Evolutionary conservation across 2,329 filamentous ascomycete species (phyloP), one percentile per base, ranked within the genome.

Genomic region (Pseudogymnoascus destructans): DNA sequence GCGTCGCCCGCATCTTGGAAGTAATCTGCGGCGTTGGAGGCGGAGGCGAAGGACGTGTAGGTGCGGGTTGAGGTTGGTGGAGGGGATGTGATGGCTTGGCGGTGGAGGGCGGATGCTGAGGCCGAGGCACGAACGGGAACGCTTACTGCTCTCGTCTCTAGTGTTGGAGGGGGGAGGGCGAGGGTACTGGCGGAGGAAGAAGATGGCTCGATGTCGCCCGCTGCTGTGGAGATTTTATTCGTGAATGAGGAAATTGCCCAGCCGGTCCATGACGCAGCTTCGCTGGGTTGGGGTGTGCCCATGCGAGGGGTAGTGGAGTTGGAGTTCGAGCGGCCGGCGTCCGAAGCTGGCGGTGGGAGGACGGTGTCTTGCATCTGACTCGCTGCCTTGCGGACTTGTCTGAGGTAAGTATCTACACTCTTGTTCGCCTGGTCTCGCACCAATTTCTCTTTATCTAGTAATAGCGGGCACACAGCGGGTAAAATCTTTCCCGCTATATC

Each of bases 191-290:
- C 77, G 57, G 75, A 72, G 15, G 77, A 69, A 1, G 65, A 67
- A 27, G 65, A 67, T 21, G 73, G 10, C 67, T 92, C 79, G 62
- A 98, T 98, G 59, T 96, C 87, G 15, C 93, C 93, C 7, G 86
- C 86, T 0, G 89, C 90, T 0, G 87, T 74, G 1, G 89, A 85
- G 10, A 97, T 71, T 67, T 95, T 96, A 72, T 97, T 97, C 1
- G 93, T 97, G 69, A 98, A 98, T 1, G 90, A 96, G 0, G 93
- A 97, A 58, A 98, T 96, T 1, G 93, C 93, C 93, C 93, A 98
- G 10, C 93, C 93, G 1, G 93, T 83, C 93, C 93, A 97, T 3
- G 79, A 78, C 2, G 84, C 83, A 19, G 79, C 75, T 58, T 85
- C 79, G 61, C 67, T 71, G 1, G 79, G 74, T 61, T 89, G 86